Evolutionary conservation across 2,329 filamentous ascomycete species (phyloP).

Genomic region (Cladosporium sp.): DNA sequence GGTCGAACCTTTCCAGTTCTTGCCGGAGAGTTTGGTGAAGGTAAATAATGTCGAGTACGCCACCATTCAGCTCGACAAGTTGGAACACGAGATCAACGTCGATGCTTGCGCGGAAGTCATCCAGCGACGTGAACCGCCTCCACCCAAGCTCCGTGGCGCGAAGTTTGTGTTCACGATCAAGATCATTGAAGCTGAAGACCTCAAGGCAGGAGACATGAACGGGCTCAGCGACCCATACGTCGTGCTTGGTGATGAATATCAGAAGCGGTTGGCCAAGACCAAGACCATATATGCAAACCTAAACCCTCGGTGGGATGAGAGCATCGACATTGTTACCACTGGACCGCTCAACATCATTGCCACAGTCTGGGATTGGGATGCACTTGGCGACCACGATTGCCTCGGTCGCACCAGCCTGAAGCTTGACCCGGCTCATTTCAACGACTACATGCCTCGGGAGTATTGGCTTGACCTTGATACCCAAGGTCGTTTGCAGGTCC

Average conservation of each 20-base stretch:
- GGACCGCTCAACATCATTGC: conserved; percentile 92
- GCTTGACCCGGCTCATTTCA: conserved; percentile 95
- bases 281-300: conserved; percentile 86
- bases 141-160: conserved; percentile 63
- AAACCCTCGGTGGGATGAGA: conserved; percentile 96
- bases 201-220: conserved; percentile 96
- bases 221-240: conserved; percentile 96
- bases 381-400: conserved; percentile 95
- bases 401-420: conserved; percentile 96
- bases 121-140: conserved; percentile 70
- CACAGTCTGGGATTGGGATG: conserved; percentile 98
- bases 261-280: conserved; percentile 93
- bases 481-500: conserved; percentile 82
- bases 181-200: conserved; percentile 93
- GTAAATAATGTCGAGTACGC: conserved; percentile 97
- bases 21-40: conserved; percentile 92
- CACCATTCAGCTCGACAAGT: conserved; percentile 84
- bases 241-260: conserved; percentile 94
- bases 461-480: conserved; percentile 98
- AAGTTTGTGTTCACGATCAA: conserved; percentile 99
- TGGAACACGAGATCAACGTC: conserved; percentile 87
- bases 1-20: conserved; percentile 95
- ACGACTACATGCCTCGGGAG: conserved; percentile 91
- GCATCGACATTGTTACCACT: conserved; percentile 90
- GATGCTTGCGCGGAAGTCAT: conserved; percentile 86